A percentile compares a stretch with the other conserved stretches of the same genome.
These are phyloP conservation scores for Pichia terricola DNA, from an alignment of 1,139 yeast species.

Conservation along the genomic window DNA sequence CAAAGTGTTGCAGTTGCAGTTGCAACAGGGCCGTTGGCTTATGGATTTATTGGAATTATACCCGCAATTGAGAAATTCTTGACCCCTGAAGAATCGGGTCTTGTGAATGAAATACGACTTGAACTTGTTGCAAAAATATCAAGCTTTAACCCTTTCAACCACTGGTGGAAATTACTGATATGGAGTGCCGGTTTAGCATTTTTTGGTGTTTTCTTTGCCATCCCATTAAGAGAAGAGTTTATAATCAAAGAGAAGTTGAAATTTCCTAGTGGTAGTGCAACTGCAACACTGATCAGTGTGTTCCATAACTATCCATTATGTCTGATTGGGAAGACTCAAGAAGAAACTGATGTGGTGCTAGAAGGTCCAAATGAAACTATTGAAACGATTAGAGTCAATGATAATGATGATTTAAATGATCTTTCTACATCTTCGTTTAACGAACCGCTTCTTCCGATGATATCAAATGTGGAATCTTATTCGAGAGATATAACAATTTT, in stretches of 20 bases:
- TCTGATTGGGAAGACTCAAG: slow-evolving; percentile 21
- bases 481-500: slow-evolving; percentile 50
- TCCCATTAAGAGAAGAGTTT: slow-evolving; percentile 78
- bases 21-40: slow-evolving; percentile 94
- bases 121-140: slow-evolving; percentile 7
- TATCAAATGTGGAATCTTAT: slow-evolving; percentile 28
- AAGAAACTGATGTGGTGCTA: not conserved
- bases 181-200: slow-evolving; percentile 88
- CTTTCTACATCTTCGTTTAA: not conserved
- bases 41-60: slow-evolving; percentile 90
- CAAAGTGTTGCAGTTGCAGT: slow-evolving; percentile 94
- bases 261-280: slow-evolving; percentile 94
- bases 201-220: slow-evolving; percentile 92
- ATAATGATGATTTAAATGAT: not conserved
- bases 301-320: slow-evolving; percentile 53
- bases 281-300: slow-evolving; percentile 86
- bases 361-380: not conserved
- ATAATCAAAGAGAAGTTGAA: slow-evolving; percentile 76
- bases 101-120: slow-evolving; percentile 10
- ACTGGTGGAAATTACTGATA: slow-evolving; percentile 43
- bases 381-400: not conserved
- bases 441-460: not conserved
- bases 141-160: slow-evolving; percentile 7
- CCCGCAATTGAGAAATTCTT: slow-evolving; percentile 92
- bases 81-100: slow-evolving; percentile 69